Evolutionary conservation across 1,139 yeast species (phyloP).

Genomic region (Pichia kudriavzevii): DNA sequence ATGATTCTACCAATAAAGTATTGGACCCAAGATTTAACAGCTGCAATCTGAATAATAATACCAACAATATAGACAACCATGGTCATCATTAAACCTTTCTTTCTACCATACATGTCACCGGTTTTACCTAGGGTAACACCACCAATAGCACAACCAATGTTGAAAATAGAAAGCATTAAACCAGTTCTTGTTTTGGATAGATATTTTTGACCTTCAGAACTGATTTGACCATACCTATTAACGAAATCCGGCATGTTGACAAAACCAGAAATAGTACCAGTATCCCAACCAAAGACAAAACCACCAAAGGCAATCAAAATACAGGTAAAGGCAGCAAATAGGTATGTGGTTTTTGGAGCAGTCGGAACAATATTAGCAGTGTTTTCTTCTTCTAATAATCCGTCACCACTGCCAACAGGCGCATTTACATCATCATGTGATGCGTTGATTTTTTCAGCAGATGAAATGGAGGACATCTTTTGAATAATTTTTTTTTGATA

Average conservation of each 20-base stretch:
- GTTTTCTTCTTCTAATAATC: too few relatives aligned
- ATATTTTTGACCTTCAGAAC: slow-evolving; percentile 30
- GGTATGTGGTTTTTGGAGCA: slow-evolving; percentile 11
- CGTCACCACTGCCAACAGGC: too few relatives aligned
- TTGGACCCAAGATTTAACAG: slow-evolving; percentile 46
- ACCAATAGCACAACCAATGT: slow-evolving; percentile 69
- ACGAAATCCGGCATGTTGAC: slow-evolving; percentile 62
- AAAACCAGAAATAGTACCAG: slow-evolving; percentile 75
- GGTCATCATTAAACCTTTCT: slow-evolving; percentile 47
- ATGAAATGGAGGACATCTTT: slow-evolving; percentile 12
- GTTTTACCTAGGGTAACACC: slow-evolving; percentile 48
- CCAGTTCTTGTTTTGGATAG: slow-evolving; percentile 53
- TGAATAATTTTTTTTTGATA: too few relatives aligned
- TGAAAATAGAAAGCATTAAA: slow-evolving; percentile 58
- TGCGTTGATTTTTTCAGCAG: slow-evolving; percentile 5
- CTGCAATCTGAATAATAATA: slow-evolving; percentile 55
- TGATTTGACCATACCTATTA: slow-evolving; percentile 39
- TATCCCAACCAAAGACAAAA: slow-evolving; percentile 67
- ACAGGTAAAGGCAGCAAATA: slow-evolving; percentile 28
- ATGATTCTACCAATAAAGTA: slow-evolving; percentile 56
- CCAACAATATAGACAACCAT: slow-evolving; percentile 56
- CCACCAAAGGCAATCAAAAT: slow-evolving; percentile 60
- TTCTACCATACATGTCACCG: slow-evolving; percentile 58
- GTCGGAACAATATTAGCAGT: slow-evolving; percentile 11
- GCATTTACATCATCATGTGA: too few relatives aligned